Conservation (phyloP, 176 grass and related monocot species). For the Leersia perrieri region DNA sequence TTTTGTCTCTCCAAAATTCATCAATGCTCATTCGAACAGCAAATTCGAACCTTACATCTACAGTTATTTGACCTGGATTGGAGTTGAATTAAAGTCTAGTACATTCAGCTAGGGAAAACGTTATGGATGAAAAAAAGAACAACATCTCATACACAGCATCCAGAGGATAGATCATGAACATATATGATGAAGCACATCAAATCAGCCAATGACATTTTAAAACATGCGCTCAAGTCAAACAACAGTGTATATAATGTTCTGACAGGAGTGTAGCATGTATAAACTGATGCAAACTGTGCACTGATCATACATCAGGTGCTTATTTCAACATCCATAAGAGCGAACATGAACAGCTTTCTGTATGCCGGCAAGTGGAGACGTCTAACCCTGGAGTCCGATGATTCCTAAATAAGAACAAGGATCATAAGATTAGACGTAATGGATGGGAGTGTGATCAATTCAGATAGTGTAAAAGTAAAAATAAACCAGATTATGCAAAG, state of each 20-base stretch:
- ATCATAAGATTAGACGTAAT: not conserved
- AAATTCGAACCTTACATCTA: not conserved
- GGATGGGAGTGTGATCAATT: not conserved
- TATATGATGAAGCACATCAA: not conserved
- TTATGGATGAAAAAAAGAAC: not conserved
- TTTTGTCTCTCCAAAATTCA: not conserved
- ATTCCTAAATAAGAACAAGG: conserved; percentile 40
- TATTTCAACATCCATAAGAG: conserved; percentile 19
- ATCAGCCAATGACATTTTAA: not conserved
- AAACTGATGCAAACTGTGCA: not conserved
- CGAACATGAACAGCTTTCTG: not conserved
- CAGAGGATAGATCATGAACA: not conserved
- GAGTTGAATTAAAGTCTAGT: no score
- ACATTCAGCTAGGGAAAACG: no score
- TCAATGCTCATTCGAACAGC: not conserved
- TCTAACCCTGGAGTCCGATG: conserved; percentile 77
- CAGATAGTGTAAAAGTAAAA: not conserved
- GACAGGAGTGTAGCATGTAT: not conserved
- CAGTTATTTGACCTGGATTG: no score
- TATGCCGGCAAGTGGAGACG: not conserved
- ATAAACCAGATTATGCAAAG: not conserved
- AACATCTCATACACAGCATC: not conserved
- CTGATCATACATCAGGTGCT: conserved; percentile 27
- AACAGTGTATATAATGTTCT: conserved; percentile 5
- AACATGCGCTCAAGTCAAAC: conserved; percentile 8